Percentiles rank a stretch among this genome's conserved stretches.
These are phyloP conservation scores for Debaryomyces sp. DNA, from an alignment of 1,139 yeast genomes.

Conservation along the genomic window DNA sequence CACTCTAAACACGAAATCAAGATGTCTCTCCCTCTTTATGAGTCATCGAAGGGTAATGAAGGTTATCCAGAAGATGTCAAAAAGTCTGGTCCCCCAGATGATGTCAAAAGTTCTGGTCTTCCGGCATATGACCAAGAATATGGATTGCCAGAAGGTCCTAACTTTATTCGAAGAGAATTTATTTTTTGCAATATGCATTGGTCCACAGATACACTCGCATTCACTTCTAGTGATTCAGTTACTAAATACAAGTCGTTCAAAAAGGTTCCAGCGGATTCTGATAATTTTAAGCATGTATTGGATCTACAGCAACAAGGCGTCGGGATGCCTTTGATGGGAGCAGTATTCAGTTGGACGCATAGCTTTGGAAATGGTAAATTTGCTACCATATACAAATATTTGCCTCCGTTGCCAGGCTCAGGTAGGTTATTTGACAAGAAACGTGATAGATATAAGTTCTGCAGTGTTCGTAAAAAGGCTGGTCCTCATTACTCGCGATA, in stretches of 20 bases:
- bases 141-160: not conserved
- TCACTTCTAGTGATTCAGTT: not conserved
- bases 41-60: not conserved
- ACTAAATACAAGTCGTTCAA: constrained; percentile 3
- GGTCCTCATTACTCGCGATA: not conserved
- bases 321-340: not conserved
- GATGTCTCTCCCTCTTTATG: not conserved
- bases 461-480: not conserved
- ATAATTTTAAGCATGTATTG: constrained; percentile 1
- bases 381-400: not conserved
- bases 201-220: not conserved
- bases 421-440: constrained; percentile 1
- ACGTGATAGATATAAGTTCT: not conserved
- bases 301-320: not conserved
- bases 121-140: not conserved
- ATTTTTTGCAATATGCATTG: not conserved
- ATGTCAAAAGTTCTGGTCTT: not conserved
- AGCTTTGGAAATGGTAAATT: not conserved
- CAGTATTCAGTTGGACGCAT: not conserved
- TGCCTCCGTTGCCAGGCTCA: not conserved
- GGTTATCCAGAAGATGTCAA: not conserved
- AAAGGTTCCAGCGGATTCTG: not conserved
- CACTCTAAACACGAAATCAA: not conserved
- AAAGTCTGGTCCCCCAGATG: not conserved
- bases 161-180: not conserved